Evolutionary conservation across 305 asterid species (phyloP), one percentile per base, ranked within the genome.

Genomic region (Striga hermonthica): DNA sequence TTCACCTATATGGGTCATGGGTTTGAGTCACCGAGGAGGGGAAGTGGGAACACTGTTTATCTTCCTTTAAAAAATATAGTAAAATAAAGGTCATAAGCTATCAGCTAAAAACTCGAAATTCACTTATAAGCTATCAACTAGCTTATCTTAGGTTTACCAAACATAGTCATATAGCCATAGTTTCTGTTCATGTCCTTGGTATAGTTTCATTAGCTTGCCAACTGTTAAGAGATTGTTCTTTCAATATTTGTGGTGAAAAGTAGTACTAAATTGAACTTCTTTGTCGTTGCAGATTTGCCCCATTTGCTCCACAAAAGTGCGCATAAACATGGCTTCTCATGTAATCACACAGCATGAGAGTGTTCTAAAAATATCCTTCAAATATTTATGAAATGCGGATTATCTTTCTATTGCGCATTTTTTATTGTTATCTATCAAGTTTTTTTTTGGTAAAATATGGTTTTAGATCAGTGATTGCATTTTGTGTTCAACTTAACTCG

Each of bases 311-410:
- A 31, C 73, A 44, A 79, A 68, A 75, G 82, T 83, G 84, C 76
- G 79, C 11, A 76, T 63, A 14, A 79, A 72, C 73, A 85, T 85
- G 85, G 86, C 83, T 71, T 82, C 81, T 9, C 92, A 85, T 47
- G 82, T 85, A 50, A 76, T 83, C 65, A 69, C 74, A n/a, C 82
- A 78, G 64, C 89, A 85, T 37, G 80, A 81, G 79, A 72, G 66
- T 65, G 50, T 79, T 14, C 71, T 85, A 76, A 85, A 80, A 68
- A 85, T 85, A 85, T 85, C 92, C 92, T 85, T 85, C n/a, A 50
- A 39, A 56, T 6, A 13, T 40, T 55, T 28, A 12, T 14, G 11
- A 60, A 66, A 53, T 2, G 6, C 34, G 6, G 45, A 40, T 36
- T 60, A 55, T 58, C 67, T 62, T 34, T 34, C 57, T 34, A 12